Evolutionary conservation across 1,139 yeast species (phyloP), one percentile per base, ranked within the genome.

Genomic region (Taphrina flavorubra): DNA sequence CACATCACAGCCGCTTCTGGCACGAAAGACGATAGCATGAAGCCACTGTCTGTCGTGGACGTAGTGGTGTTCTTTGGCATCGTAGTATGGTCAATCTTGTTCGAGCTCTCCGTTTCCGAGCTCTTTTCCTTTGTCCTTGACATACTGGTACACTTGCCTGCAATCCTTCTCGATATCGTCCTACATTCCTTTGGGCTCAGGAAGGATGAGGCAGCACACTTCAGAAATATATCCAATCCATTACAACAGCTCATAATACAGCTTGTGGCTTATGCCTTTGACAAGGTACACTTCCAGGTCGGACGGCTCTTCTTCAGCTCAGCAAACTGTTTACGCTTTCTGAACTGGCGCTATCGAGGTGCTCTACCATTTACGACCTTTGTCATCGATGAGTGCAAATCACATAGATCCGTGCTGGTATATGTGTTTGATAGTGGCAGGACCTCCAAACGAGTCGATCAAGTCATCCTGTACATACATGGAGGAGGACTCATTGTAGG

Each of bases 401-500:
- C 18, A 3, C 49, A 56, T 14, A 20, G 16, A 5, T 11, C n/a
- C 11, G 36, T 40, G 18, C 49, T 20, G 34, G 36, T 40, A 10
- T 56, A 56, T 36, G 13, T 25, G 16, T 39, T 56, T 34, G 60
- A 56, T 13, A 13, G 49, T 8, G 34, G 36, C 8, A 39, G 13
- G 16, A 6, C 60, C 8, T 6, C n/a, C 2, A 8, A 20, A 11
- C 11, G 20, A 39, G 49, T 18, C 2, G 39, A 56, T 11, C 37
- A 56, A 37, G 49, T 56, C 16, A 39, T 56, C 10, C 60, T 56
- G 1, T 56, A 56, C 20, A 39, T 56, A 13, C 60, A 56, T 20
- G 60, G 60, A 16, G 60, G 60, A 8, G 60, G 60, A 6, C 40
- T 56, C 31, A 40, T 56, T 2, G 49, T 56, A 7, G 60, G 49